Conservation (phyloP, 2,329 filamentous ascomycete genomes). For the Chaetomium strumarium region DNA sequence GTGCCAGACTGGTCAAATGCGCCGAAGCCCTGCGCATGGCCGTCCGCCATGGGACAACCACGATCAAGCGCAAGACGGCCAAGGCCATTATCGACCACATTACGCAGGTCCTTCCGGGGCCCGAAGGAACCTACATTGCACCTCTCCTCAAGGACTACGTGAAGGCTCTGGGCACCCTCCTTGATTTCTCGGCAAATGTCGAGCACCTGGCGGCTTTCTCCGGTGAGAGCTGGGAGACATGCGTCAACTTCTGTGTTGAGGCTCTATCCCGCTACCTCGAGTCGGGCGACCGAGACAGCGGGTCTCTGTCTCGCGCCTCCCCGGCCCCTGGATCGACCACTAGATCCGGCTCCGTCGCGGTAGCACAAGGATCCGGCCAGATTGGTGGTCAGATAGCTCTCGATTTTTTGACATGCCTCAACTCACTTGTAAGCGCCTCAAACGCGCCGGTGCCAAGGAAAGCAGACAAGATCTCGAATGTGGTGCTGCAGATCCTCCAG, state of each 20-base stretch:
- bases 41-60: constrained; percentile 61
- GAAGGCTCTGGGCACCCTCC: constrained; percentile 64
- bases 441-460: constrained; percentile 60
- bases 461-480: constrained; percentile 49
- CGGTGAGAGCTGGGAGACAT: constrained; percentile 59
- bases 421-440: constrained; percentile 55
- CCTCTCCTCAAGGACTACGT: constrained; percentile 72
- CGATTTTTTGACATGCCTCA: constrained; percentile 60
- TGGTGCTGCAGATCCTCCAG: constrained; percentile 56
- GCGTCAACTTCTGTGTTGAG: constrained; percentile 65
- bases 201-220: constrained; percentile 63
- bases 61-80: constrained; percentile 71
- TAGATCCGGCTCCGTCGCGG: constrained; percentile 26
- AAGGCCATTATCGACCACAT: constrained; percentile 76
- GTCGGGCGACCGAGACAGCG: constrained; percentile 33
- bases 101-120: constrained; percentile 61
- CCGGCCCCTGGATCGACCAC: constrained; percentile 38
- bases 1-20: constrained; percentile 58
- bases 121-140: constrained; percentile 58
- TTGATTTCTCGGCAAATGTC: constrained; percentile 68
- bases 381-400: constrained; percentile 35
- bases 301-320: constrained; percentile 38
- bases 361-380: constrained; percentile 24
- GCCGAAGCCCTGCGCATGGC: constrained; percentile 66
- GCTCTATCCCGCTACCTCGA: constrained; percentile 51